Evolutionary conservation across 257 asterid genomes (phyloP).

Genomic region (Perilla frutescens): DNA sequence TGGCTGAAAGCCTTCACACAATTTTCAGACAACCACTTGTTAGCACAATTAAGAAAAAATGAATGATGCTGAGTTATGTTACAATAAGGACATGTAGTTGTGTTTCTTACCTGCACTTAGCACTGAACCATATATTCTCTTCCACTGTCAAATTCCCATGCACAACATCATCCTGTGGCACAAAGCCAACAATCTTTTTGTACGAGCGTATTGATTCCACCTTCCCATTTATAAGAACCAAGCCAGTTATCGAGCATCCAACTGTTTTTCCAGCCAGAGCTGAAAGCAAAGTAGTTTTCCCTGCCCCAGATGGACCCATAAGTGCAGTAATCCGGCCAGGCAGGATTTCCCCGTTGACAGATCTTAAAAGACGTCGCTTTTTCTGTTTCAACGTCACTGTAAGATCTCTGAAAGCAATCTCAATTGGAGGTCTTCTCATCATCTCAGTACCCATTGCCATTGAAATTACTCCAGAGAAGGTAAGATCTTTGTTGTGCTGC

Average conservation of each 20-base stretch:
- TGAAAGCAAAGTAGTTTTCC: constrained; percentile 89
- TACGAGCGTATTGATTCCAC: constrained; percentile 71
- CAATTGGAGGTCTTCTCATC: constrained; percentile 64
- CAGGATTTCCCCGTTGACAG: constrained; percentile 68
- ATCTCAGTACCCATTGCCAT: constrained; percentile 56
- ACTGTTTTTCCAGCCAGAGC: constrained; percentile 88
- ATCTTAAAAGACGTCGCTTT: constrained; percentile 70
- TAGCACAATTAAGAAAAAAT: constrained; percentile 15
- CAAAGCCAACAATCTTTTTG: constrained; percentile 80
- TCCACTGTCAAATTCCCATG: constrained; percentile 93
- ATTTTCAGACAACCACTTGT: constrained; percentile 34
- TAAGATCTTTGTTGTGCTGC: constrained; percentile 58
- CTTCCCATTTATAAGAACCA: constrained; percentile 68
- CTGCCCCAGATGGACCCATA: constrained; percentile 99
- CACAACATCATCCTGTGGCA: constrained; percentile 95
- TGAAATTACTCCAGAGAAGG: constrained; percentile 65
- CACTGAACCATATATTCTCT: constrained; percentile 97
- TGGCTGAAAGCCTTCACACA: constrained; percentile 70
- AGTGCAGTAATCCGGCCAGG: constrained; percentile 91
- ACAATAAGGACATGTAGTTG: too few species aligned
- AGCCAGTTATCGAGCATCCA: constrained; percentile 75
- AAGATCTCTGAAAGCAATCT: constrained; percentile 68
- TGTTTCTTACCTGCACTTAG: constrained; percentile 73
- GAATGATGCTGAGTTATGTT: not conserved
- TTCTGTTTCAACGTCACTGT: constrained; percentile 74